Evolutionary conservation across 2,329 filamentous ascomycete genomes (phyloP), one percentile per base, ranked within the genome.

Genomic region (Fusarium proliferatum): DNA sequence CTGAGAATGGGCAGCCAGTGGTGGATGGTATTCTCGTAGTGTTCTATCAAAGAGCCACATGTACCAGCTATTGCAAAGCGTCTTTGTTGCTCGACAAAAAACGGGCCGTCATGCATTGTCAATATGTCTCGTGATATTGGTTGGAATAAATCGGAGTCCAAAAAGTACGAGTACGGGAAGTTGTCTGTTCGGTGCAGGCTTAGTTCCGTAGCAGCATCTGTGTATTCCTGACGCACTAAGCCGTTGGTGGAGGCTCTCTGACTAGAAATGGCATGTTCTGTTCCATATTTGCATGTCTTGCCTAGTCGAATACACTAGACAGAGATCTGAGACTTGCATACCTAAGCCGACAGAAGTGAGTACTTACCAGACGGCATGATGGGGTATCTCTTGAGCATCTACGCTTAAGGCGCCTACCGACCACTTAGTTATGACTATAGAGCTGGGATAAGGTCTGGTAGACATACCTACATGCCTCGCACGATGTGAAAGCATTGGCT

Each of bases 301-400:
- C 49, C 59, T 16, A 58, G 33, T 1, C 59, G 30, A 8, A 12
- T 3, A 38, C 59, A 58, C 59, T 61, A 21, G 7, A n/a, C 2
- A n/a, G 7, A 23, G 0, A 9, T 21, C 23, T 53, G 2, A 53
- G 33, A 38, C 34, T n/a, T 9, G 7, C 0, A 5, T 12, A 8
- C 2, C 6, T 0, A 6, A 21, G 2, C 2, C 0, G 17, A 38
- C 3, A 12, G 6, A 19, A 5, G 16, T 23, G 2, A 2, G 34
- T 33, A 17, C 39, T 43, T 2, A 57, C 59, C 10, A 61, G 51
- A 17, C 36, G 59, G 2, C 59, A 61, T 19, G 49, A 61, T 2
- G 59, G 59, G 8, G 36, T 43, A 30, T 62, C 59, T 16, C 9
- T n/a, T 38, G 59, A 62, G 21, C 59, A 62, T 26, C 9, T 62